These are phyloP conservation scores for Cyclospora cayetanensis DNA, from an alignment of 169 alveolate species.

Conservation along the genomic window DNA sequence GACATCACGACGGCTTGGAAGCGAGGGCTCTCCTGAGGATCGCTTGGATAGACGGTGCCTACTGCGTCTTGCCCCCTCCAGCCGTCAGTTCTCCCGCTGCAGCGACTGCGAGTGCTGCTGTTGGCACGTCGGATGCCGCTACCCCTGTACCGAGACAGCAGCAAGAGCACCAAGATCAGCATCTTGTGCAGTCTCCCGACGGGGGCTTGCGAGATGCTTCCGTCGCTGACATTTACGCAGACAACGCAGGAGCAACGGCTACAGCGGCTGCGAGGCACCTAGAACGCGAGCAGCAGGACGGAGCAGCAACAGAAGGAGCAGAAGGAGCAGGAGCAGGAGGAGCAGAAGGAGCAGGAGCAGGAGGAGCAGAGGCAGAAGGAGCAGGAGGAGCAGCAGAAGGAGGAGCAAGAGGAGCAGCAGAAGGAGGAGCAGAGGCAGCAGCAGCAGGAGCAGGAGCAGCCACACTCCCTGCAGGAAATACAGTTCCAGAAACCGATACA, in stretches of 20 bases:
- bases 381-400: background rate
- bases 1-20: background rate
- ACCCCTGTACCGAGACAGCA: background rate
- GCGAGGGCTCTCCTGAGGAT: background rate
- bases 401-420: background rate
- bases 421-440: background rate
- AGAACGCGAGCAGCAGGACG: background rate
- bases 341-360: background rate
- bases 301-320: background rate
- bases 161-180: background rate
- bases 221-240: background rate
- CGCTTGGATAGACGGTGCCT: constrained; percentile 22
- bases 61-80: constrained; percentile 14
- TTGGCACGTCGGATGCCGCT: background rate
- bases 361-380: background rate
- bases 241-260: background rate
- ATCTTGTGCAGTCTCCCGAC: background rate
- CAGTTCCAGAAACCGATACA: background rate
- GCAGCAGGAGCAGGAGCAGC: background rate
- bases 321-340: background rate
- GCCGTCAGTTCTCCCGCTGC: background rate
- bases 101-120: background rate
- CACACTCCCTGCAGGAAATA: background rate
- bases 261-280: background rate
- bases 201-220: background rate